Evolutionary conservation across 2,329 filamentous ascomycete species (phyloP), one percentile per base, ranked within the genome.

Genomic region (Escovopsis weberi): DNA sequence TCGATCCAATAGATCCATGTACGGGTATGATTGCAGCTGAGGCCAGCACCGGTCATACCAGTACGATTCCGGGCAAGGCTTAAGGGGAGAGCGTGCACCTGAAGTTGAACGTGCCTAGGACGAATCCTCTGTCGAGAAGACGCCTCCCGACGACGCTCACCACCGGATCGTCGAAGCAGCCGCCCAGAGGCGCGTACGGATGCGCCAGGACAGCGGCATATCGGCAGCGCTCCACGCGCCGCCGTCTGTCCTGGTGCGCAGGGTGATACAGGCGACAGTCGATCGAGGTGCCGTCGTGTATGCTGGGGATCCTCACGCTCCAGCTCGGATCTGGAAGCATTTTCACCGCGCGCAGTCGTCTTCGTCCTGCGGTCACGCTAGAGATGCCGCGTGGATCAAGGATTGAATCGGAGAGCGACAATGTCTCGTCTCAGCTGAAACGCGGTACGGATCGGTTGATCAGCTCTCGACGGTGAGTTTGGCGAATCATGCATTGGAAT

Each of bases 71-170:
- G 15, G 15, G 15, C 15, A 15, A 15, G 15, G 15, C 15, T 15
- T 15, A 2, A 15, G 15, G 15, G 15, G 15, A 15, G 15, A 15
- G 15, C 15, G 15, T 15, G 15, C 15, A 88, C 83, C 88, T 75
- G 58, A 96, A 95, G 56, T 96, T 95, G 61, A 96, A 95, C 0
- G 86, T 94, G 7, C 74, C 80, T 2, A 95, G 82, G 2, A 94
- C 58, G 53, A 77, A 93, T 2, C 84, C 85, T 41, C 69, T 63
- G 4, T 70, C 65, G n/a, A 94, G 59, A 38, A 94, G 66, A 45
- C 80, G 72, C 2, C 67, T 65, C 1, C 74, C 76, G 3, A 83
- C 63, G 8, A 76, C 66, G n/a, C 75, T 69, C 1, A 96, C 81
- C 1, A 94, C 70, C 0, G 75, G 73, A 56, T 96, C 88, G 57